phyloP scores from a whole-genome alignment of 2,329 filamentous ascomycete species.

The Geosmithia putterillii region DNA sequence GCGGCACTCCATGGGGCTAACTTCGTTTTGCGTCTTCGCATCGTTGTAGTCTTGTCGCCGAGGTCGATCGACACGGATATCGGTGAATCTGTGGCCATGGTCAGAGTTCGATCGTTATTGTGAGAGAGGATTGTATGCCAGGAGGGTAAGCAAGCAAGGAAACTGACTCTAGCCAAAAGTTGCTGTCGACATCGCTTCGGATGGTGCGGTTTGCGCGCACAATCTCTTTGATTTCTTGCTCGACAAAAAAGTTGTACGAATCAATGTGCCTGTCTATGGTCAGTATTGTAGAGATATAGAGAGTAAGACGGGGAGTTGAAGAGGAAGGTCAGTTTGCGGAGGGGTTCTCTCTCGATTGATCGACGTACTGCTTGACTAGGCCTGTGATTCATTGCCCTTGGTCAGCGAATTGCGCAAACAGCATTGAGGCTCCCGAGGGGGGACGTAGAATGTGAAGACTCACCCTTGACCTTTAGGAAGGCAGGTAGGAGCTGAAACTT shows the following conservation, averaged over 20 bases:
- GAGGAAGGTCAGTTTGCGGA: not conserved
- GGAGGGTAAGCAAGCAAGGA: not conserved
- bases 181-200: conserved; percentile 81
- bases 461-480: conserved; percentile 93
- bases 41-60: conserved; percentile 68
- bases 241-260: conserved; percentile 97
- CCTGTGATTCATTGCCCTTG: conserved; percentile 22
- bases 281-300: too few species aligned
- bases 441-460: conserved; percentile 11
- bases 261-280: conserved; percentile 62
- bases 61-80: conserved; percentile 77
- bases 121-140: not conserved
- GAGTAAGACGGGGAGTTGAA: not conserved
- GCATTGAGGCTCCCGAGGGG: not conserved
- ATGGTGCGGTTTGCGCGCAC: conserved; percentile 82
- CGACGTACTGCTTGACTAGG: conserved; percentile 69
- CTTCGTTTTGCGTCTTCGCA: conserved; percentile 54
- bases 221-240: conserved; percentile 94
- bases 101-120: not conserved
- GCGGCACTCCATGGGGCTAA: conserved; percentile 93
- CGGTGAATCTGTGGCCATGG: conserved; percentile 45
- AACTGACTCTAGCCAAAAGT: conserved; percentile 69
- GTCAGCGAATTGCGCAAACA: not conserved
- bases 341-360: not conserved
- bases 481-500: conserved; percentile 96